Evolutionary conservation across 768 basidiomycete species (phyloP), one percentile per base, ranked within the genome.

Genomic region (Phanerochaete sordida): DNA sequence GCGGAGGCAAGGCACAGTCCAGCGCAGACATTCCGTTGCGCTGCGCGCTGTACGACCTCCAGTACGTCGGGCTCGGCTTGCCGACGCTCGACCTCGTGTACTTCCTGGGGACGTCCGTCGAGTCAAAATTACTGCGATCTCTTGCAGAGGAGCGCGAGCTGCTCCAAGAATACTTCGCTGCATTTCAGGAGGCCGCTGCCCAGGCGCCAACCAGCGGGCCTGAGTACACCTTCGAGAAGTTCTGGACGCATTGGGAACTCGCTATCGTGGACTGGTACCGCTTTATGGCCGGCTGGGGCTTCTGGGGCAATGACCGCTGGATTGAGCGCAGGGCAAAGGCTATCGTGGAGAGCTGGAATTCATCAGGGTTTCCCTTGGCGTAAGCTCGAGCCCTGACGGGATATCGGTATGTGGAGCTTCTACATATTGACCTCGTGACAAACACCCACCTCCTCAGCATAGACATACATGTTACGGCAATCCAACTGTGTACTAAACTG

Each of bases 201-300:
- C 46, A 28, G 19, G 24, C 19, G n/a, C 16, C 28, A n/a, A 19
- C 46, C n/a, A 24, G 28, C 48, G 35, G 39, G 1, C n/a, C 23
- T 3, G 27, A 31, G 19, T 64, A 62, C 30, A 30, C 50, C 3
- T 59, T 61, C 21, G 60, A 64, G 4, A 46, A 33, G 2, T 56
- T 64, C 31, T 57, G 49, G 56, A 23, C 23, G n/a, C 60, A 64
- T 28, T 64, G 63, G 63, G 63, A 64, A 30, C 58, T 64, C 12
- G 43, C 63, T 27, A 51, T 64, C 44, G 63, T 64, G 28, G 63
- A 64, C 49, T 64, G 63, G 63, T 64, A 52, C 33, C 47, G 63
- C 3, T 64, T 64, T 43, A 64, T 64, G 63, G 63, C 60, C 6
- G 63, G 63, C 13, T 64, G 61, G 63, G 63, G 63, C 11, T 64